A percentile compares a stretch with the other conserved stretches of the same genome.
phyloP scores from a whole-genome alignment of 495 filamentous ascomycete genomes.

The Collariella sp. region DNA sequence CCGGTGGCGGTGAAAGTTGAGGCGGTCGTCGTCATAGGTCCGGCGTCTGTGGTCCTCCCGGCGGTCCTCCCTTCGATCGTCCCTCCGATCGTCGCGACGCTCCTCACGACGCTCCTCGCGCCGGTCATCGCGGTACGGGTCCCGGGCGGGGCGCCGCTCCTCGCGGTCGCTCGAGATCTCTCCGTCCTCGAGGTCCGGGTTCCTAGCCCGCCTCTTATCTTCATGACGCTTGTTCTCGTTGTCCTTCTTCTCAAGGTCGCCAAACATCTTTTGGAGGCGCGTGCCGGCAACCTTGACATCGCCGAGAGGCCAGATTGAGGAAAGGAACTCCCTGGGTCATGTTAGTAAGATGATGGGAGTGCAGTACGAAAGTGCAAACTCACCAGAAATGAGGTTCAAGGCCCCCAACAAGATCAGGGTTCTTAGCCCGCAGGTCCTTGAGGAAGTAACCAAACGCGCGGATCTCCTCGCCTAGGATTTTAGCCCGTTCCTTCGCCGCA shows the following conservation, averaged over 20 bases:
- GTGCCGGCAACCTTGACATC: constrained; percentile 30
- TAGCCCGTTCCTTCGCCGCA: constrained; percentile 37
- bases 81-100: constrained; percentile 26
- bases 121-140: constrained; percentile 30
- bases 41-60: constrained; percentile 27
- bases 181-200: constrained; percentile 28
- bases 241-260: constrained; percentile 30
- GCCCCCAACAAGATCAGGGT: constrained; percentile 30
- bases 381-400: constrained; percentile 42
- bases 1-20: constrained; percentile 30
- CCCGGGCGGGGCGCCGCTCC: constrained; percentile 25
- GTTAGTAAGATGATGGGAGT: constrained; percentile 11
- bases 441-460: constrained; percentile 40
- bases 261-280: constrained; percentile 41
- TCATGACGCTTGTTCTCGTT: constrained; percentile 22
- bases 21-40: constrained; percentile 29
- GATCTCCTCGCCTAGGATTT: constrained; percentile 39
- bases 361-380: constrained; percentile 10
- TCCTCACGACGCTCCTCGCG: constrained; percentile 22
- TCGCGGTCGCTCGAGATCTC: constrained; percentile 31
- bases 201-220: constrained; percentile 12
- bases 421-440: constrained; percentile 30
- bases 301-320: constrained; percentile 36
- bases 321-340: constrained; percentile 27
- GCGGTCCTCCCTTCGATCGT: constrained; percentile 27